Evolutionary conservation across 1,284 basidiomycete genomes (phyloP).

Genomic region (Puccinia novopanici): DNA sequence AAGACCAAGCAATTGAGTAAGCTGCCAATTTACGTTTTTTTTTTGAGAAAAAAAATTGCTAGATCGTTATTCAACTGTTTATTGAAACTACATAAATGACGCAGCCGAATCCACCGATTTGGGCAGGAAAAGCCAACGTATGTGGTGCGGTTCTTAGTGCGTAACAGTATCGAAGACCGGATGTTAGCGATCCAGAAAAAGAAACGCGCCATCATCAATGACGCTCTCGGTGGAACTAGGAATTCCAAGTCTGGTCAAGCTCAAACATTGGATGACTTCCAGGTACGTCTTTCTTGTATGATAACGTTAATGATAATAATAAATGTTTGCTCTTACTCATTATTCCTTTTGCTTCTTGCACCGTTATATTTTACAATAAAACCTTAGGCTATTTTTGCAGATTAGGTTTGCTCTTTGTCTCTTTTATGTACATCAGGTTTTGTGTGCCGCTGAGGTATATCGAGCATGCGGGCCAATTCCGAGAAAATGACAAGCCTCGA

Average conservation of each 20-base stretch:
- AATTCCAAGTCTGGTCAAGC: not conserved
- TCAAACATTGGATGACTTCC: conserved; percentile 33
- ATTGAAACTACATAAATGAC: no score
- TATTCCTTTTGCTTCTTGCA: no score
- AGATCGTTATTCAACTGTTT: not conserved
- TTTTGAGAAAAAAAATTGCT: not conserved
- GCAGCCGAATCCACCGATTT: no score
- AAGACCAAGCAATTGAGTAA: conserved; percentile 51
- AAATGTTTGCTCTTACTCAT: not conserved
- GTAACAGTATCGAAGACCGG: conserved; percentile 81
- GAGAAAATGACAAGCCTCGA: not conserved
- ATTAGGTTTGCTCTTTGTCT: conserved; percentile 18
- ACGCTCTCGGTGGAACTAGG: conserved; percentile 18
- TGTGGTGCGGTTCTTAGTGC: conserved; percentile 88
- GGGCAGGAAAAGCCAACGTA: conserved; percentile 80
- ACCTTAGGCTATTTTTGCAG: conserved; percentile 24
- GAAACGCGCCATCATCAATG: conserved; percentile 30
- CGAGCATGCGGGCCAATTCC: not conserved
- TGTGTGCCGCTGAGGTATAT: not conserved
- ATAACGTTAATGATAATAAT: no score
- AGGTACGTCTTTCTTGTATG: conserved; percentile 7
- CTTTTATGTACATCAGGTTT: not conserved
- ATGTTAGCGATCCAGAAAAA: conserved; percentile 42
- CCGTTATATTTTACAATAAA: not conserved
- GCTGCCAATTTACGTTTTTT: not conserved